Evolutionary conservation across 768 basidiomycete genomes (phyloP).

Genomic region (Leccinum obscurum): DNA sequence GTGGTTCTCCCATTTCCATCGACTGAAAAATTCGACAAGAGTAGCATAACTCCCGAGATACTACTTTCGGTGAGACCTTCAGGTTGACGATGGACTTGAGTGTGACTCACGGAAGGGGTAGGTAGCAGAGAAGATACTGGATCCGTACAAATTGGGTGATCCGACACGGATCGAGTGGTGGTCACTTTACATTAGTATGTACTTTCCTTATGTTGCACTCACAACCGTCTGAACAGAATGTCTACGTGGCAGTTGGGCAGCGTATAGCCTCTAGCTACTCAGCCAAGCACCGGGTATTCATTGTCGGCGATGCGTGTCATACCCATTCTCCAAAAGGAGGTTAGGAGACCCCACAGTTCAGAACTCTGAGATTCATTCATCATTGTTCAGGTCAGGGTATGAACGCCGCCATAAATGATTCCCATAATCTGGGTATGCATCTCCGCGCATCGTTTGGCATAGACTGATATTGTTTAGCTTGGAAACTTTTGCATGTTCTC

Average conservation of each 20-base stretch:
- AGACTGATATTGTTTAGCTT: not conserved
- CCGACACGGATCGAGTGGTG: not conserved
- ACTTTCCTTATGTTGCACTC: not conserved
- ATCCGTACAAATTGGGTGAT: not conserved
- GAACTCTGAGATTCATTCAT: not conserved
- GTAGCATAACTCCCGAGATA: not conserved
- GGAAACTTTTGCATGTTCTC: constrained; percentile 1
- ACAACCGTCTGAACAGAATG: not conserved
- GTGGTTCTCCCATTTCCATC: not conserved
- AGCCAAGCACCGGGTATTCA: not conserved
- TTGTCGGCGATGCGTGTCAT: not conserved
- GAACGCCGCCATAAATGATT: not conserved
- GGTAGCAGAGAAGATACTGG: not conserved
- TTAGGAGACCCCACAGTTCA: not conserved
- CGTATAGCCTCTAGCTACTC: not conserved
- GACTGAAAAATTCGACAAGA: not conserved
- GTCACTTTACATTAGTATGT: not conserved
- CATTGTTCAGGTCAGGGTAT: not conserved
- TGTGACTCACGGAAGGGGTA: not conserved
- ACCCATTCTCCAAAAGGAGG: not conserved
- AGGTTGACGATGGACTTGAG: not conserved
- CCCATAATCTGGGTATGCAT: not conserved
- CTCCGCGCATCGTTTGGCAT: not conserved
- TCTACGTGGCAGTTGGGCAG: not conserved
- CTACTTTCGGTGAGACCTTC: not conserved